phyloP scores from a whole-genome alignment of 345 rosid species.

The Populus ilicifolia region DNA sequence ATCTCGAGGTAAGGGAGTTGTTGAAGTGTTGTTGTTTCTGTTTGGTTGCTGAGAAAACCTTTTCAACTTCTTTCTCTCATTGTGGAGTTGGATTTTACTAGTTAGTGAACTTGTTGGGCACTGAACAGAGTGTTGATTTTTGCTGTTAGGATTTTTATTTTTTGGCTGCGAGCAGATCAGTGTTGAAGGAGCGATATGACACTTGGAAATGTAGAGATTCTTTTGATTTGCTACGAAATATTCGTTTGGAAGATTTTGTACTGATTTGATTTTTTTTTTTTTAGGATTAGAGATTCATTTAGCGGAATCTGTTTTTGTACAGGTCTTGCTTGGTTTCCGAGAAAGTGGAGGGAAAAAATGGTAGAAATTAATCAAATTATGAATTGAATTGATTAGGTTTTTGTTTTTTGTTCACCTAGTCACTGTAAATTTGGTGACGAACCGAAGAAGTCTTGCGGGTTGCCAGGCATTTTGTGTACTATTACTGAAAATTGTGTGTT shows the following conservation, averaged over 20 bases:
- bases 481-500: background rate
- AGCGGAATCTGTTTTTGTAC: too few relatives aligned
- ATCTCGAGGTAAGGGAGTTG: slow-evolving; percentile 29
- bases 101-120: background rate
- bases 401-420: too few relatives aligned
- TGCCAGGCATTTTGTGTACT: background rate
- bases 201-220: background rate
- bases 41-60: slow-evolving; percentile 31
- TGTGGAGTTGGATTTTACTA: slow-evolving; percentile 5
- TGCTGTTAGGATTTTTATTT: slow-evolving; percentile 8
- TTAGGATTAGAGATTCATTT: background rate
- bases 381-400: background rate
- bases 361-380: background rate
- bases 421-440: too few relatives aligned
- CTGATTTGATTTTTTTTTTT: slow-evolving; percentile 10
- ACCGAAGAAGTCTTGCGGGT: background rate
- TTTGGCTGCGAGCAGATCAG: slow-evolving; percentile 33
- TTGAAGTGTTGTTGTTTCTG: background rate
- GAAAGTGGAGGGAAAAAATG: background rate
- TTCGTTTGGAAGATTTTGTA: slow-evolving; percentile 3
- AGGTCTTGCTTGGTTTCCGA: slow-evolving; percentile 12
- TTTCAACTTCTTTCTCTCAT: background rate
- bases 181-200: slow-evolving; percentile 13
- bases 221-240: background rate
- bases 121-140: background rate